These are phyloP conservation scores for Aspergillus spinulosporus DNA, from an alignment of 2,329 filamentous ascomycete species.

Conservation along the genomic window DNA sequence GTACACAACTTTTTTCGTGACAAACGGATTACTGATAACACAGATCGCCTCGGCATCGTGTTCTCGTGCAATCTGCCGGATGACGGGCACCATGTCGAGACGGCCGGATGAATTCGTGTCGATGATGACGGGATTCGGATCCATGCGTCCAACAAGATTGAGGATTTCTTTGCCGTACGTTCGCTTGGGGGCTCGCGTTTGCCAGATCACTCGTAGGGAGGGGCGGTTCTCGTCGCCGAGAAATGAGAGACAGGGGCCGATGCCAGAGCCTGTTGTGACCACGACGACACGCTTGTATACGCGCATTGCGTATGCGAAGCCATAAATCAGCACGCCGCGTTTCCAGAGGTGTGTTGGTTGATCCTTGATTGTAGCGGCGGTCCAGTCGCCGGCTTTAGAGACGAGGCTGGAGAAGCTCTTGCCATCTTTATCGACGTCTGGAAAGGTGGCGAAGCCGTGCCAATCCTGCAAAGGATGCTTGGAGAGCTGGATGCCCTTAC, in stretches of 20 bases:
- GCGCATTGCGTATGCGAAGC: conserved; percentile 66
- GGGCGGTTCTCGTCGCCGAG: conserved; percentile 52
- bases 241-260: conserved; percentile 67
- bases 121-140: conserved; percentile 65
- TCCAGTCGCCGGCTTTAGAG: conserved; percentile 76
- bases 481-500: conserved; percentile 61
- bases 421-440: conserved; percentile 54
- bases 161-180: conserved; percentile 64
- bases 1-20: conserved; percentile 69
- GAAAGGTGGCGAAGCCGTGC: conserved; percentile 75
- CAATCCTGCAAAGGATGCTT: conserved; percentile 67
- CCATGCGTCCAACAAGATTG: conserved; percentile 56
- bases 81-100: conserved; percentile 60
- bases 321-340: conserved; percentile 65
- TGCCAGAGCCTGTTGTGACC: conserved; percentile 71
- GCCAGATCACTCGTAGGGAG: conserved; percentile 65
- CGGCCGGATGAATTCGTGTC: conserved; percentile 63
- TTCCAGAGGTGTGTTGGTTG: conserved; percentile 66
- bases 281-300: conserved; percentile 67
- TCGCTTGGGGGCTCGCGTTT: conserved; percentile 59
- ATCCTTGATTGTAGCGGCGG: conserved; percentile 60
- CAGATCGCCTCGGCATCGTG: conserved; percentile 66
- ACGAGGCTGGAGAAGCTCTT: conserved; percentile 68
- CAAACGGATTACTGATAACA: conserved; percentile 68
- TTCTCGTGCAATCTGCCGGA: conserved; percentile 52